Percentiles rank a stretch among this genome's conserved stretches.
Conservation (phyloP, 2,329 filamentous ascomycete genomes). For the Nemania sp. region DNA sequence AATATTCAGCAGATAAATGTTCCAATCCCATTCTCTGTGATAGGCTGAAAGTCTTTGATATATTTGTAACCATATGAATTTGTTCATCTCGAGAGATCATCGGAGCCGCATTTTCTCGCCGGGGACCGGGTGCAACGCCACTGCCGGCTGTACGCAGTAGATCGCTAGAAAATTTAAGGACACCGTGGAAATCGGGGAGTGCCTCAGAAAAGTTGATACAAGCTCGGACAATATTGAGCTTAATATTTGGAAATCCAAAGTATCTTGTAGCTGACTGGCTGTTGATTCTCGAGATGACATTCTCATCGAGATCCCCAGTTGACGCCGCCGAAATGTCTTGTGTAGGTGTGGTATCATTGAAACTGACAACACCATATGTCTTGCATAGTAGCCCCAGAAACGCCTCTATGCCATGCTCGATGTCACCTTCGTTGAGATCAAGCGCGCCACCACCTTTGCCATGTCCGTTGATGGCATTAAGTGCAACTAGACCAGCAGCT, state of each 20-base stretch:
- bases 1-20: constrained; percentile 80
- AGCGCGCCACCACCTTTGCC: constrained; percentile 57
- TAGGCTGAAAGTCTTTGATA: constrained; percentile 80
- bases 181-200: constrained; percentile 85
- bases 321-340: constrained; percentile 29
- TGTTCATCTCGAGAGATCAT: constrained; percentile 82
- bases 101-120: constrained; percentile 69
- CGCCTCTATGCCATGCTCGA: constrained; percentile 67
- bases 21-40: constrained; percentile 73
- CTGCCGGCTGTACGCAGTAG: constrained; percentile 81
- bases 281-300: constrained; percentile 60
- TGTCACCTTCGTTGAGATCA: constrained; percentile 65
- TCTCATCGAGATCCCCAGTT: constrained; percentile 53
- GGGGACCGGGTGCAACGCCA: constrained; percentile 72
- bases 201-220: constrained; percentile 95
- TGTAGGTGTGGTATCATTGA: constrained; percentile 43
- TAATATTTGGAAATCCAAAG: constrained; percentile 79
- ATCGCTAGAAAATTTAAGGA: constrained; percentile 84
- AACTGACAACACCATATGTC: constrained; percentile 65
- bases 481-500: constrained; percentile 78
- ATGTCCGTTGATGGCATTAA: constrained; percentile 60
- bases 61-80: constrained; percentile 78
- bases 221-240: constrained; percentile 83
- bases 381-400: constrained; percentile 64
- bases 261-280: constrained; percentile 60